Conservation (phyloP, 2,329 filamentous ascomycete species). For the Ophiocordyceps camponoti-rufipedis region DNA sequence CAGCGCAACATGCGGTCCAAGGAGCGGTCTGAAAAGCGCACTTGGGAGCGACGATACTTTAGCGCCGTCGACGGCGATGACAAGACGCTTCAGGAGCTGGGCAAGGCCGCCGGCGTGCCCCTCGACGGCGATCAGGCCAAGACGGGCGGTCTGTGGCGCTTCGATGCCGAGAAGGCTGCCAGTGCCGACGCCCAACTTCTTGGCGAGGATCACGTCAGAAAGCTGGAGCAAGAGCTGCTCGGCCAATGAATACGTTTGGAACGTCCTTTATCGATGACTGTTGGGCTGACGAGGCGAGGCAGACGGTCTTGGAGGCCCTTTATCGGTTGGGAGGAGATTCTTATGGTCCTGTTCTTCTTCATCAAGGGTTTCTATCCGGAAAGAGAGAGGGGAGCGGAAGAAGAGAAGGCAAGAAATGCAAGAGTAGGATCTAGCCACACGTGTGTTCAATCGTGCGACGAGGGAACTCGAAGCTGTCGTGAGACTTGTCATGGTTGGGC, state of each 20-base stretch:
- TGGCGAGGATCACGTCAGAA: constrained; percentile 19
- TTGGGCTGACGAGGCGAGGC: too few relatives aligned
- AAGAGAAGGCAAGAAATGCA: too few relatives aligned
- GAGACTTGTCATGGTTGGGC: too few relatives aligned
- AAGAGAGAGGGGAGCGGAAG: too few relatives aligned
- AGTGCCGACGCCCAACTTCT: constrained; percentile 18
- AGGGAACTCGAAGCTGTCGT: too few relatives aligned
- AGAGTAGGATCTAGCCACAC: too few relatives aligned
- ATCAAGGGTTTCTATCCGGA: too few relatives aligned
- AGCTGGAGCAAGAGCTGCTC: constrained; percentile 26
- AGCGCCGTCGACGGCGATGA: constrained; percentile 28
- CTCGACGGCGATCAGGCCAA: constrained; percentile 37
- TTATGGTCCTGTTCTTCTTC: too few relatives aligned
- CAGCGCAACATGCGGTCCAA: constrained; percentile 58
- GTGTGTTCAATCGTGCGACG: too few relatives aligned
- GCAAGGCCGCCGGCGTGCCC: constrained; percentile 25
- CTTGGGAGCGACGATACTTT: constrained; percentile 81
- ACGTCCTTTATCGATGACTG: too few relatives aligned
- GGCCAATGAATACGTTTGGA: constrained; percentile 11
- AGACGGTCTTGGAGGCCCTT: too few relatives aligned
- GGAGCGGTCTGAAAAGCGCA: constrained; percentile 55
- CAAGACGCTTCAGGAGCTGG: constrained; percentile 24
- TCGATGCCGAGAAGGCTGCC: constrained; percentile 28
- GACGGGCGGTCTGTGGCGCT: constrained; percentile 43
- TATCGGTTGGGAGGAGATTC: too few relatives aligned